phyloP scores from a whole-genome alignment of 176 grass and related monocot species.

The Paspalum vaginatum region DNA sequence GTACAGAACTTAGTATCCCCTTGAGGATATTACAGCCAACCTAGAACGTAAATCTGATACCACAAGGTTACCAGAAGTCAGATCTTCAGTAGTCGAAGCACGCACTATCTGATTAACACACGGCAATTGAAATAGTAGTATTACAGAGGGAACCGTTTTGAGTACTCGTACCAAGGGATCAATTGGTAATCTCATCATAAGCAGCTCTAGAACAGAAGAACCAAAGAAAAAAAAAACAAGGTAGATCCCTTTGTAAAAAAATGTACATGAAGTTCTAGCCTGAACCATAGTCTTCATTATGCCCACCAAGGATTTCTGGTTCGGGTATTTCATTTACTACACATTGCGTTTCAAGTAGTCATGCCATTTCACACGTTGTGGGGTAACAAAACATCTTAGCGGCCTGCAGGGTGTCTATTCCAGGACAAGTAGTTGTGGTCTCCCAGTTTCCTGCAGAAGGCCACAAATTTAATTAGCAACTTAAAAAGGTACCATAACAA shows the following conservation, averaged over 20 bases:
- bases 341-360: conserved; percentile 31
- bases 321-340: conserved; percentile 38
- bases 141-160: neutral
- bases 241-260: conserved; percentile 16
- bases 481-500: too few species aligned
- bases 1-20: neutral
- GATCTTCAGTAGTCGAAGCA: neutral
- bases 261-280: conserved; percentile 42
- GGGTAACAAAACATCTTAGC: conserved; percentile 26
- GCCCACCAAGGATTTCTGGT: neutral
- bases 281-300: conserved; percentile 16
- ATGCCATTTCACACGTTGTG: neutral
- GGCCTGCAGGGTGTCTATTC: conserved; percentile 66
- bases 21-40: neutral
- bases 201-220: conserved; percentile 27
- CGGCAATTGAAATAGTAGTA: neutral
- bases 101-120: neutral
- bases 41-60: neutral
- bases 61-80: neutral
- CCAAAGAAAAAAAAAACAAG: conserved; percentile 25
- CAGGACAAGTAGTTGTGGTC: conserved; percentile 86
- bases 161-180: neutral
- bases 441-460: conserved; percentile 73
- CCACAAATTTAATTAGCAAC: conserved; percentile 25
- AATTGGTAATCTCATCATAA: neutral